Evolutionary conservation across 2,329 filamentous ascomycete species (phyloP), one percentile per base, ranked within the genome.

Genomic region (Fusarium ambrosium): DNA sequence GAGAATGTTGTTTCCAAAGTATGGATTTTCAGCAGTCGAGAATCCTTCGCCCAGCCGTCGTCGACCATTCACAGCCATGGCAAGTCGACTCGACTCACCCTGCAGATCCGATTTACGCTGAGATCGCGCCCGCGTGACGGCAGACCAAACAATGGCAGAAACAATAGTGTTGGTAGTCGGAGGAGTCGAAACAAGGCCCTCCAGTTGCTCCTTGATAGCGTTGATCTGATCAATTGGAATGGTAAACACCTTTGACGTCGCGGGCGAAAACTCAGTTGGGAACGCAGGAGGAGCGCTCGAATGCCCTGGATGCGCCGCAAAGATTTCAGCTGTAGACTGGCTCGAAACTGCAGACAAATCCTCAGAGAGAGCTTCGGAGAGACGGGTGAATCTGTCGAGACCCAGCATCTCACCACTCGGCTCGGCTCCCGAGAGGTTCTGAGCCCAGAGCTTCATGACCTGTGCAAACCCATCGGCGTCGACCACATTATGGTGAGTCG

Each of bases 11-110:
- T 71, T 71, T 20, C 62, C 66, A 20, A 71, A 11, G 34, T 71
- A 71, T 4, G 66, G 62, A 5, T 56, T 39, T 7, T 69, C 62
- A 2, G 39, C 2, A 0, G 62, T 27, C 2, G 69, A 66, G 55
- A 69, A 56, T 3, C 32, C 13, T 3, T 56, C 29, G 3, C 41
- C 58, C 14, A 69, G 16, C 3, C 66, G 69, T 16, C 58, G 36
- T 22, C 66, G 62, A 0, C 65, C 66, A 24, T 71, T 66, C 8
- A 71, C 69, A 6, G 69, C 69, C 48, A 65, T 64, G 5, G 59
- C 62, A 18, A 71, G 51, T 27, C 66, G 66, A 11, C 66, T 71
- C 2, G 20, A 45, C 9, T 24, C 20, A 8, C 22, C 9, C 4
- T 48, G 20, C 4, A 53, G 51, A 2, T 22, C 36, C 4, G 45